Evolutionary conservation across 768 basidiomycete genomes (phyloP).

Genomic region (Candolleomyces aberdarensis): DNA sequence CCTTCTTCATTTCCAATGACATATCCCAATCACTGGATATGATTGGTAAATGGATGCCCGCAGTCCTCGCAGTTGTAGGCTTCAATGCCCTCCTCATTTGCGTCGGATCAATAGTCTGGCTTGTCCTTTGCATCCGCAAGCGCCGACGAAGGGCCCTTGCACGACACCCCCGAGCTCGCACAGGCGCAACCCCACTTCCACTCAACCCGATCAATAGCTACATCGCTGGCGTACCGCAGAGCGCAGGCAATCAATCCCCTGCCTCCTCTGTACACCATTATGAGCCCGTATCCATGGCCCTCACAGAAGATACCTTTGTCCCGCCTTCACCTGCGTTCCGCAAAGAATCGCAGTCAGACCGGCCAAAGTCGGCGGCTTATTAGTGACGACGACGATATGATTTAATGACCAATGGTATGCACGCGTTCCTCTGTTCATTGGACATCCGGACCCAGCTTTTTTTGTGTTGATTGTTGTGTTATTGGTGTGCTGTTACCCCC

Average conservation of each 20-base stretch:
- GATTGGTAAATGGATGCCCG: slow-evolving; percentile 65
- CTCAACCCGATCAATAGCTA: slow-evolving; percentile 45
- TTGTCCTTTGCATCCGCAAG: slow-evolving; percentile 52
- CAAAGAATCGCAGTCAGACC: slow-evolving; percentile 26
- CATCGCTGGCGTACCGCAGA: slow-evolving; percentile 30
- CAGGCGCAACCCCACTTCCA: slow-evolving; percentile 36
- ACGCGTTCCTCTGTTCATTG: too few relatives aligned
- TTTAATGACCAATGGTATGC: too few relatives aligned
- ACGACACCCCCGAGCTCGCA: slow-evolving; percentile 27
- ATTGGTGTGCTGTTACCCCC: too few relatives aligned
- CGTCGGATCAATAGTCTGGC: slow-evolving; percentile 50
- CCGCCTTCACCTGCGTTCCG: slow-evolving; percentile 62
- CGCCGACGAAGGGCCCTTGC: slow-evolving; percentile 29
- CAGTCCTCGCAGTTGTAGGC: slow-evolving; percentile 71
- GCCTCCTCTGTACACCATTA: slow-evolving; percentile 44
- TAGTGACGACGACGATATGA: background rate
- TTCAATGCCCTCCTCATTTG: slow-evolving; percentile 73
- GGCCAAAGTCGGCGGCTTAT: slow-evolving; percentile 35
- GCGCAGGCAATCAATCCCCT: slow-evolving; percentile 24
- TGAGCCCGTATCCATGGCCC: slow-evolving; percentile 69
- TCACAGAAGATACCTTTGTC: slow-evolving; percentile 55
- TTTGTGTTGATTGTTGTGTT: too few relatives aligned
- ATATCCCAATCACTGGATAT: slow-evolving; percentile 57
- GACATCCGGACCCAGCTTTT: too few relatives aligned
- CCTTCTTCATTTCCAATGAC: slow-evolving; percentile 56